Evolutionary conservation across 2,329 filamentous ascomycete genomes (phyloP), one percentile per base, ranked within the genome.

Genomic region (Sarocladium brachiariae): DNA sequence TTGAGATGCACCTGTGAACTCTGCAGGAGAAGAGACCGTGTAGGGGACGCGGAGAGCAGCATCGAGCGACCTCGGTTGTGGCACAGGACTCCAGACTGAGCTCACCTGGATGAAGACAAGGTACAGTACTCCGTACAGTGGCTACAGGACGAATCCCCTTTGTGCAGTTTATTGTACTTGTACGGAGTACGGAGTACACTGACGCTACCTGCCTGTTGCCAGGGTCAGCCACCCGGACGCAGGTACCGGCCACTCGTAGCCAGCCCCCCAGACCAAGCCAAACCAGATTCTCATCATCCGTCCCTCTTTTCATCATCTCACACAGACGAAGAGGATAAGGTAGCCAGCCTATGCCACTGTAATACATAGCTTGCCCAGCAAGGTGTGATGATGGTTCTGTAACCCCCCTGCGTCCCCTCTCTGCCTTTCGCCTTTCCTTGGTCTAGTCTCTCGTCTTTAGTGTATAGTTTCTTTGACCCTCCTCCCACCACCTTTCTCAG

Each of bases 391-490:
- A 30, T 21, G n/a, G 7, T 46, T 24, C 31, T 27, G 25, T 11
- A 8, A 18, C 16, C 43, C 8, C 43, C 18, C 10, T 27, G 7
- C 27, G 16, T 8, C 31, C 23, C 43, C 25, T 46, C 31, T 25
- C 11, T 27, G 31, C 19, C 23, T 21, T 18, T 33, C 27, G 7
- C 27, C 13, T 30, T 30, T 30, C 27, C 27, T 30, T 30, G 27
- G 27, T 13, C 50, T 46, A n/a, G 33, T 18, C 9, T 23, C 50
- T 25, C 50, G 33, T 52, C 30, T 8, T 14, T 33, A 14, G 14
- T 33, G 9, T 41, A 13, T 30, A 30, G 27, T 30, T 30, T 13
- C 13, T 24, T 25, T 50, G 48, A 46, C 46, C 51, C 46, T 34
- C 33, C 14, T 37, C 34, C 34, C 34, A 37, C 34, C 43, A 24